These are phyloP conservation scores for Nasturtium officinale DNA, from an alignment of 345 rosid species.

Conservation along the genomic window DNA sequence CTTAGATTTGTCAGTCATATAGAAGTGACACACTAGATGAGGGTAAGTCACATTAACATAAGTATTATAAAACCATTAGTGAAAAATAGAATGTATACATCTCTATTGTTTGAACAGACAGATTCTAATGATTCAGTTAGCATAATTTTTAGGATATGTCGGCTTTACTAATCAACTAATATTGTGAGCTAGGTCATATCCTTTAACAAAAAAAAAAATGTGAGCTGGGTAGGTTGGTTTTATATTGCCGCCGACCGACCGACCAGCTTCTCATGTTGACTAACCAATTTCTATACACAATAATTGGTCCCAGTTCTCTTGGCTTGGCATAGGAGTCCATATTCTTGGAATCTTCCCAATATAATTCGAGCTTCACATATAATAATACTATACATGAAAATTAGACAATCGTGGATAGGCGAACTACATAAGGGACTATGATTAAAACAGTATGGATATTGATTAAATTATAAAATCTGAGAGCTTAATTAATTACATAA, in stretches of 20 bases:
- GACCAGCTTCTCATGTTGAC: conserved; percentile 41
- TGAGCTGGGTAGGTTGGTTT: conserved; percentile 33
- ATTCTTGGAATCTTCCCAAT: conserved; percentile 5
- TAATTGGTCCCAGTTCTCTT: conserved; percentile 33
- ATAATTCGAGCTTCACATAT: conserved; percentile 8
- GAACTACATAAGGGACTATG: conserved; percentile 6
- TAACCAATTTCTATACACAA: conserved; percentile 17
- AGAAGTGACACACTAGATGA: not conserved
- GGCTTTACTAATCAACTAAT: not conserved
- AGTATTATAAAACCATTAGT: not conserved
- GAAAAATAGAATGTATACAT: not conserved
- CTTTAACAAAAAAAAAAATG: too few relatives aligned
- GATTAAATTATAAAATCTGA: not conserved
- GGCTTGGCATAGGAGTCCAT: conserved; percentile 13
- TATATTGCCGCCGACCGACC: conserved; percentile 35
- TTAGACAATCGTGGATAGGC: not conserved
- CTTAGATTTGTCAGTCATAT: not conserved
- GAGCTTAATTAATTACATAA: not conserved
- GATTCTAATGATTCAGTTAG: not conserved
- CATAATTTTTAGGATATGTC: not conserved
- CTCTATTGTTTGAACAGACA: not conserved
- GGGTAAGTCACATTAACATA: not conserved
- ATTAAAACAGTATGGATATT: not conserved
- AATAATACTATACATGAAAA: not conserved
- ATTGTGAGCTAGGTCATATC: conserved; percentile 32